Conservation (phyloP, 2,329 filamentous ascomycete species). For the Botryotinia calthae region DNA sequence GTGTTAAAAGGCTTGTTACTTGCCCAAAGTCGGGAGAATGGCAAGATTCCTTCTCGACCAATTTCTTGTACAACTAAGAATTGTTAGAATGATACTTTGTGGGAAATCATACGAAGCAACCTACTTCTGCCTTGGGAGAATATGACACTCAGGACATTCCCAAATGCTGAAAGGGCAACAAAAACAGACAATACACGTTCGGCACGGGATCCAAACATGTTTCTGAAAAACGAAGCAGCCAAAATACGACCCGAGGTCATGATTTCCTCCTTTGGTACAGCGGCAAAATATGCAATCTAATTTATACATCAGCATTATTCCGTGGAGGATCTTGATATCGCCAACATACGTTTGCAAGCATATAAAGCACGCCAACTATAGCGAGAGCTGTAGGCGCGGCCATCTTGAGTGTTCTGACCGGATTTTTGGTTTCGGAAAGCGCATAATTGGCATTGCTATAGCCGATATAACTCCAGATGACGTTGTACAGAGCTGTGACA, state of each 20-base stretch:
- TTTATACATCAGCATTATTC: background rate
- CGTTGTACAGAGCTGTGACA: conserved; percentile 69
- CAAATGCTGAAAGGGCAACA: conserved; percentile 65
- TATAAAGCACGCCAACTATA: conserved; percentile 59
- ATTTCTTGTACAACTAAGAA: conserved; percentile 59
- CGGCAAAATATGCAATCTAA: conserved; percentile 61
- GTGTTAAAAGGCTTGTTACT: conserved; percentile 63
- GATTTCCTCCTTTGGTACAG: conserved; percentile 53
- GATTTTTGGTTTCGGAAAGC: conserved; percentile 63
- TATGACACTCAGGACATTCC: conserved; percentile 65
- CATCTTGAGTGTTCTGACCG: conserved; percentile 61
- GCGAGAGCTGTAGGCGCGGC: conserved; percentile 61
- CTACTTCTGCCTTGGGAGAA: conserved; percentile 61
- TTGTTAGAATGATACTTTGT: background rate
- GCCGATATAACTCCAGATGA: conserved; percentile 68
- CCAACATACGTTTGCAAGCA: conserved; percentile 57
- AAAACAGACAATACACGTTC: conserved; percentile 62
- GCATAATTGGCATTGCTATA: conserved; percentile 69
- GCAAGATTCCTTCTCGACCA: conserved; percentile 63
- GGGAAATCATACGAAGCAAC: background rate
- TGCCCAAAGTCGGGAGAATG: conserved; percentile 60
- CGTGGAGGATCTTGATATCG: background rate
- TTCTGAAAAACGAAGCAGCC: conserved; percentile 54
- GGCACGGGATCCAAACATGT: conserved; percentile 53
- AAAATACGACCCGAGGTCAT: conserved; percentile 51